Base-by-base conservation (phyloP, 2,329 filamentous ascomycete genomes). In the Grosmannia huntii region DNA sequence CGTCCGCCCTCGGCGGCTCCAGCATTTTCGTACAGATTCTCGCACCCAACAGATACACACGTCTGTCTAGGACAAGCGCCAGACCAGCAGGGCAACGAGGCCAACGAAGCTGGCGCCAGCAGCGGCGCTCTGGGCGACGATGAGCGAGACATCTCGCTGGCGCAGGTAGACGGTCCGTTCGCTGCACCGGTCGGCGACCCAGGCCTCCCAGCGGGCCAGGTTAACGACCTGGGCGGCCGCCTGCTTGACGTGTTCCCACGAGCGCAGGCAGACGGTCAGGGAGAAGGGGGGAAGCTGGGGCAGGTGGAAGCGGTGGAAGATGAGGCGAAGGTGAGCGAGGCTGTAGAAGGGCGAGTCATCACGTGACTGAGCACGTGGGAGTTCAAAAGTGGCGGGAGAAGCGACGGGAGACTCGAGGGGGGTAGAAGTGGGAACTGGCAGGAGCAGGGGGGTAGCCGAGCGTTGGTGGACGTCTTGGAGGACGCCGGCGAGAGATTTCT, bases 101-200 rank as follows among this genome's bases (percentile, higher is more conserved):
- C 53, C 58, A 31, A 58, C 60, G 6, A 64, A 7, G 4, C 54
- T 53, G 12, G 83, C 86, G n/a, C 87, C 87, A 0, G 82, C 78
- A 31, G 81, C 76, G 9, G 80, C 83, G 57, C 86, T 81, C 70
- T 90, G 82, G 41, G 89, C 71, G 54, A 81, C 84, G 63, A 88
- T 73, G n/a, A 85, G 70, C 2, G 87, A 89, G 36, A 86, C 72
- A 65, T 91, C 87, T 56, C 81, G 79, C 75, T 88, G 87, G 50
- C 80, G 80, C 61, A 89, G 66, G 54, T 78, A 74, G 65, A 90
- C 73, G 61, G 72, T 73, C 63, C 83, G 76, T 58, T 89, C 83
- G 69, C 86, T 89, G 70, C 79, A 81, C 19, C 89, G 69, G 62
- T 89, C 84, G 48, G 72, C 66, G 5, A 80, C 64, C 4, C 72